phyloP scores from a whole-genome alignment of 805 yeast genomes.

The Cyberlindnera suaveolens region DNA sequence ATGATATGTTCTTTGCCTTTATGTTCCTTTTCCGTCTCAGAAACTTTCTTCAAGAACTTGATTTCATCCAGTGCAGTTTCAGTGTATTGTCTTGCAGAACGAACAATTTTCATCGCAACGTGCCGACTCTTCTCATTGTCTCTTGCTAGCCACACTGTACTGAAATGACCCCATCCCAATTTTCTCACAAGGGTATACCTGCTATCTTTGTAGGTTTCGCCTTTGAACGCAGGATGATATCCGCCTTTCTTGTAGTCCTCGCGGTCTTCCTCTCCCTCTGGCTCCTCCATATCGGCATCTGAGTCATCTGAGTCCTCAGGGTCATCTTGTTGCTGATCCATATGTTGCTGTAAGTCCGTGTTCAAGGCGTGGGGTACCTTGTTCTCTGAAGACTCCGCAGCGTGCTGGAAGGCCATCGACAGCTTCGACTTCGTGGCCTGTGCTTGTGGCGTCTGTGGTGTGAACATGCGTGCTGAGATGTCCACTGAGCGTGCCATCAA shows the following conservation, averaged over 20 bases:
- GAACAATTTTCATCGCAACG: slow-evolving; percentile 91
- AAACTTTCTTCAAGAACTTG: slow-evolving; percentile 61
- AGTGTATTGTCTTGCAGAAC: slow-evolving; percentile 85
- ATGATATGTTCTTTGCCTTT: slow-evolving; percentile 82
- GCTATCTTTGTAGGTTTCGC: slow-evolving; percentile 73
- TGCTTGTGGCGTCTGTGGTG: slow-evolving; percentile 7
- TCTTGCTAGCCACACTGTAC: slow-evolving; percentile 89
- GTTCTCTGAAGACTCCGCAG: slow-evolving; percentile 4
- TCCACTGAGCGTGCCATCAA: slow-evolving; percentile 13
- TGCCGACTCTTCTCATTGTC: slow-evolving; percentile 54
- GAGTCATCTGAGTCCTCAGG: slow-evolving; percentile 16
- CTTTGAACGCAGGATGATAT: slow-evolving; percentile 88
- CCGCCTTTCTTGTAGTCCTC: slow-evolving; percentile 91
- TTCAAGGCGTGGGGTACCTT: not conserved
- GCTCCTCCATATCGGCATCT: slow-evolving; percentile 28
- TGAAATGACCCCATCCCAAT: slow-evolving; percentile 98
- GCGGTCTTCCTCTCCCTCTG: slow-evolving; percentile 72
- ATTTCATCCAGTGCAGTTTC: slow-evolving; percentile 95
- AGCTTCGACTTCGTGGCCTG: slow-evolving; percentile 15
- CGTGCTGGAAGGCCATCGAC: slow-evolving; percentile 18
- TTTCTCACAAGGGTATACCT: slow-evolving; percentile 80
- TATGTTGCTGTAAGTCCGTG: not conserved
- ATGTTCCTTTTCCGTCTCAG: slow-evolving; percentile 57
- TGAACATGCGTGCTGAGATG: slow-evolving; percentile 9
- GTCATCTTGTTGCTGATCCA: not conserved